Evolutionary conservation across 2,329 filamentous ascomycete species (phyloP).

Genomic region (Penicillium corylophilum): DNA sequence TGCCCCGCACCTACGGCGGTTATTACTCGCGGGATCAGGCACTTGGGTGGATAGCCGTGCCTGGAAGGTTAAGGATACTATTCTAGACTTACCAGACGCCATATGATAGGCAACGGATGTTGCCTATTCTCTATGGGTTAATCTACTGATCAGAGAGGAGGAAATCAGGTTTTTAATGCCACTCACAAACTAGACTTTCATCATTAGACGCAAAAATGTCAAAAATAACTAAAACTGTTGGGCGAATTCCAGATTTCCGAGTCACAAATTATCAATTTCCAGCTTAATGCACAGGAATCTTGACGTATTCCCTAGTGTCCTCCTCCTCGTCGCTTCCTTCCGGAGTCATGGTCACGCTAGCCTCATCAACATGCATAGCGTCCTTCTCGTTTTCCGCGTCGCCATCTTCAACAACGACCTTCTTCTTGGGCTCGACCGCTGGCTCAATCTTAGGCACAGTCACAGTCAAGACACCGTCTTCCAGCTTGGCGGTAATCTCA

Average conservation of each 20-base stretch:
- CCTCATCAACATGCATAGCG: constrained; percentile 23
- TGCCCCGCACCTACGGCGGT: not conserved
- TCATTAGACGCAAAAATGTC: not conserved
- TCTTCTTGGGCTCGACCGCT: constrained; percentile 23
- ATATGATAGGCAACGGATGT: too few relatives aligned
- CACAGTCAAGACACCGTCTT: constrained; percentile 74
- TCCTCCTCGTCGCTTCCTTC: constrained; percentile 21
- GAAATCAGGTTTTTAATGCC: not conserved
- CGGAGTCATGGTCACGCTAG: constrained; percentile 24
- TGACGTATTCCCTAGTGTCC: constrained; percentile 25
- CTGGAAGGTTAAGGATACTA: too few relatives aligned
- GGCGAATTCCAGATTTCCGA: too few relatives aligned
- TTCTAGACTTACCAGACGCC: too few relatives aligned
- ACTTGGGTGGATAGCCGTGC: too few relatives aligned
- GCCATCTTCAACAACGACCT: constrained; percentile 19
- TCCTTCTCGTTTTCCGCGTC: constrained; percentile 13
- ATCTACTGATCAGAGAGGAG: not conserved
- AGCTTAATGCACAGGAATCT: constrained; percentile 22
- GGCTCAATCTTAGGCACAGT: constrained; percentile 68
- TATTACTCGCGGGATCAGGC: too few relatives aligned
- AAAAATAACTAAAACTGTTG: not conserved
- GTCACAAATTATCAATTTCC: not conserved
- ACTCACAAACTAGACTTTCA: not conserved
- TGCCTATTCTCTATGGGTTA: too few relatives aligned
- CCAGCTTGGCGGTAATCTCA: constrained; percentile 70